A percentile compares a stretch with the other conserved stretches of the same genome.
Conservation (phyloP, 148 eudicot species). For the Fallopia convolvulus region DNA sequence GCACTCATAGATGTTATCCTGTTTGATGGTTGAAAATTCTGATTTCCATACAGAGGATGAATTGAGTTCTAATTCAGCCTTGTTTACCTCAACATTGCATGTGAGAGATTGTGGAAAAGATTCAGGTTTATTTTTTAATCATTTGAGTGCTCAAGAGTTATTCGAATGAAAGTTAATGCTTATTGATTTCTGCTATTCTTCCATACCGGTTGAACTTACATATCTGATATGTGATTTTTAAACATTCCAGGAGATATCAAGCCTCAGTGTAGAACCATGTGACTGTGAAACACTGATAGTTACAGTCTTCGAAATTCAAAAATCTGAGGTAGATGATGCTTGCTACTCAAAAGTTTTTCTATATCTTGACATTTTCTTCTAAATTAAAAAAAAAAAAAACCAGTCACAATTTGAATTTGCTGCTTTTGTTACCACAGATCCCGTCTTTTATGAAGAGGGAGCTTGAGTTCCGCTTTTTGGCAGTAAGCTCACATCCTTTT, state of each 20-base stretch:
- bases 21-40: background rate
- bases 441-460: conserved; percentile 82
- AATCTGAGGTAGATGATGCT: conserved; percentile 56
- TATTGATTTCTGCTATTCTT: background rate
- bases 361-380: background rate
- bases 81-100: background rate
- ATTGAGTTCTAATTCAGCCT: background rate
- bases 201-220: background rate
- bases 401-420: background rate
- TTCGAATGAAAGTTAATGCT: background rate
- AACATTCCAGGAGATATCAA: conserved; percentile 70
- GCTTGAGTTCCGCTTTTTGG: conserved; percentile 87
- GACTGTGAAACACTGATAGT: conserved; percentile 71
- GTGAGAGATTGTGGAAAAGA: background rate
- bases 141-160: background rate
- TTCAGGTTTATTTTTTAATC: background rate
- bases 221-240: background rate
- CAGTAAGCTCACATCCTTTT: conserved; percentile 42
- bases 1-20: background rate
- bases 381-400: background rate
- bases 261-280: conserved; percentile 90
- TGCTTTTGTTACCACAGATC: conserved; percentile 40
- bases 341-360: background rate
- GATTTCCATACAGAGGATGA: background rate
- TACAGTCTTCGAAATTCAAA: conserved; percentile 70